Base-by-base conservation (phyloP, 192 early-diverging fungal species). In the Geranomyces michiganensis region DNA sequence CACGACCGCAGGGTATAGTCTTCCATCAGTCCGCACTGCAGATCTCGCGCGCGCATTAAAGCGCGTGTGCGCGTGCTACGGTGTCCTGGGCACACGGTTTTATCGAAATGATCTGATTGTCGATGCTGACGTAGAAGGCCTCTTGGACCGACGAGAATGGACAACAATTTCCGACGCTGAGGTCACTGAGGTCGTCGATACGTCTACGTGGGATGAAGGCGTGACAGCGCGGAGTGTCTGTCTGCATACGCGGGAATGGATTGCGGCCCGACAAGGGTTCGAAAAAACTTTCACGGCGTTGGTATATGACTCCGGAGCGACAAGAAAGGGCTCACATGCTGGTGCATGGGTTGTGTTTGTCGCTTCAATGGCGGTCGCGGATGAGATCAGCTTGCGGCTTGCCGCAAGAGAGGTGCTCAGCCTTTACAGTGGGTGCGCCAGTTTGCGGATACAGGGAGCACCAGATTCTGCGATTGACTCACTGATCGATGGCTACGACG, bases 71-170 rank as follows among this genome's bases (percentile, higher is more conserved):
- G 33, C 15, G n/a, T 46, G 41, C 9, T 76, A 85, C 51, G 45
- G 59, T 56, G 77, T 87, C 4, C 62, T 87, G 19, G 27, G 70
- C 13, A 84, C 85, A 1, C 60, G 49, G 13, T 79, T 87, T 53
- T 82, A 71, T 47, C 58, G 83, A 5, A 87, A 87, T 45, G 76
- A 78, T 21, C 63, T 71, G 27, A 87, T 87, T 49, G 64, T 87
- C 13, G 85, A 87, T 62, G 85, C 80, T 14, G 85, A 87, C 65
- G 71, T 87, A 3, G 76, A 87, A 58, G 80, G 81, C 7, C 58
- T 77, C 22, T 43, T 86, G 32, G 65, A 75, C 41, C 48, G 41
- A 32, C 33, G 26, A 19, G 56, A 30, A 7, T 70, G 70, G 62
- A n/a, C 46, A 17, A 43, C 43, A 4, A 44, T 80, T 9, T 43